Evolutionary conservation across 2,329 filamentous ascomycete genomes (phyloP), one percentile per base, ranked within the genome.

Genomic region (Beauveria scarabaeidicola): DNA sequence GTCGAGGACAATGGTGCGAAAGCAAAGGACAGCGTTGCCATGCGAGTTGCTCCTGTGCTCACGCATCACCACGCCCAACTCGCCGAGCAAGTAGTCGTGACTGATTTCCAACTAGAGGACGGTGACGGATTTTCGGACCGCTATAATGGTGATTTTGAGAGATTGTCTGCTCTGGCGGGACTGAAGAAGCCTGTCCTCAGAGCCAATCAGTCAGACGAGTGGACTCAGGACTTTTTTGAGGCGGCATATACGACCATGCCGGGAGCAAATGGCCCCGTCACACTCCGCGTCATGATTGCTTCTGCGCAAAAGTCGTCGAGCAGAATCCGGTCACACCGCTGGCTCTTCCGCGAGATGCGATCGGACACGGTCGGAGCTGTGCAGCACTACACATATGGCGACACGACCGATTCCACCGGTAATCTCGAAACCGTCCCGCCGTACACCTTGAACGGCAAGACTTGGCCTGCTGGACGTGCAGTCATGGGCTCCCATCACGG

Each of bases 41-140:
- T 76, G 0, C 67, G 68, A 0, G 67, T 74, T 21, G 73, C 73
- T 1, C 73, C 74, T 0, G 66, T 75, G 0, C 61, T 75, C 7
- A 68, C 66, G 0, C 72, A 76, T 43, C 71, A 75, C 47, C 73
- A 74, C 48, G 65, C 67, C 1, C 70, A 76, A 48, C 51, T 23
- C 0, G 68, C 68, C 0, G 60, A 71, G 9, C 63, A 66, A 1
- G 56, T 74, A 0, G n/a, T 72, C 19, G 64, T 32, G n/a, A 48
- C 43, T 8, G 47, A 32, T 17, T 29, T 9, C n/a, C 1, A 19
- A 19, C 29, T 27, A 15, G 43, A 48, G 1, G 43, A 46, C 13
- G 9, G 21, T 10, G 19, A 13, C 43, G 9, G 2, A 13, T 10
- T n/a, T 13, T 32, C 21, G 8, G 17, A 55, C 13, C 38, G 23